These are phyloP conservation scores for Melastoma candidum DNA, from an alignment of 441 rosid genomes.

Conservation along the genomic window DNA sequence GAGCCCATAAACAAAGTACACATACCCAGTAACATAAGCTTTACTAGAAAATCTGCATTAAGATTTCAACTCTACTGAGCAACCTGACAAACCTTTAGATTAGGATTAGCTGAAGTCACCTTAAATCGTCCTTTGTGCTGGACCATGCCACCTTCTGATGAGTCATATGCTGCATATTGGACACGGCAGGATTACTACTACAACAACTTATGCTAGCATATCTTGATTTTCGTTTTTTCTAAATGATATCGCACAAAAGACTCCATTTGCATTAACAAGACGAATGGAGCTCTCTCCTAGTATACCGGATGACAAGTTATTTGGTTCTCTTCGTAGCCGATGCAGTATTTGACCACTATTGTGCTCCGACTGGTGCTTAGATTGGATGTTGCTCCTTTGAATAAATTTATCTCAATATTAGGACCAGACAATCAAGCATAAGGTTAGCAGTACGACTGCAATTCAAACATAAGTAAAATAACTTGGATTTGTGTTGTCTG, in stretches of 20 bases:
- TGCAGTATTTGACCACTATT: constrained; percentile 63
- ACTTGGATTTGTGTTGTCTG: too few species aligned
- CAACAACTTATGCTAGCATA: too few species aligned
- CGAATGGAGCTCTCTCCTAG: background rate
- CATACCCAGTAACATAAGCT: constrained; percentile 6
- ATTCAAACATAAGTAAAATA: too few species aligned
- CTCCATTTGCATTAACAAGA: background rate
- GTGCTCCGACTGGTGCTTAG: constrained; percentile 56
- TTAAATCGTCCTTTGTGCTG: constrained; percentile 86
- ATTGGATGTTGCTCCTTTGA: constrained; percentile 48
- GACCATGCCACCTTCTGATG: constrained; percentile 68
- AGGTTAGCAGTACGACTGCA: constrained; percentile 13
- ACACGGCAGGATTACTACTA: constrained; percentile 7
- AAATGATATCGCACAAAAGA: constrained; percentile 1
- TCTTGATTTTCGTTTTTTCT: background rate
- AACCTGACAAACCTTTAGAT: constrained; percentile 9
- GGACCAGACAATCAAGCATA: too few species aligned
- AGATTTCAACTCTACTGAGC: background rate
- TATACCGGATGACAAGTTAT: constrained; percentile 48
- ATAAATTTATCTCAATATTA: too few species aligned
- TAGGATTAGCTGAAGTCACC: constrained; percentile 45
- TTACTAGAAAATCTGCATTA: background rate
- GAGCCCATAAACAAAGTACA: too few species aligned
- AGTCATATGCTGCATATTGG: constrained; percentile 38
- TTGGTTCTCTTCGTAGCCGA: constrained; percentile 57